phyloP scores from a whole-genome alignment of 2,329 filamentous ascomycete species.

The Tolypocladium inflatum region DNA sequence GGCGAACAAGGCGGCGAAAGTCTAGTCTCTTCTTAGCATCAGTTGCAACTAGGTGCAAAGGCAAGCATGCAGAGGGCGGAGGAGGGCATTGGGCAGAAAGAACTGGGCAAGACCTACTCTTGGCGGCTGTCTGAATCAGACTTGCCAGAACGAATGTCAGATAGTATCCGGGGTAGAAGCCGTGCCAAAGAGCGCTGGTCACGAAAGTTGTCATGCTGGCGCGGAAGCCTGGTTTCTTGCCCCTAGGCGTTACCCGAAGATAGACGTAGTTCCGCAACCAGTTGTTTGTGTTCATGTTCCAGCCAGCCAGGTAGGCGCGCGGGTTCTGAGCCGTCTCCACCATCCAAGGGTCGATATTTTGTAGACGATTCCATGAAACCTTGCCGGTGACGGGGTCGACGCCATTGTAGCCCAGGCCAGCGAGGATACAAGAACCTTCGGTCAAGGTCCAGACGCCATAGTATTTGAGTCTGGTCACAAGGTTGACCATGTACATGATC shows the following conservation, averaged over 20 bases:
- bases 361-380: constrained; percentile 77
- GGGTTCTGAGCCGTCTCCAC: constrained; percentile 91
- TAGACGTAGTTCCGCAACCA: constrained; percentile 97
- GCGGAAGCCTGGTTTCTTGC: constrained; percentile 92
- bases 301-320: constrained; percentile 80
- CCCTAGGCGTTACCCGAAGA: constrained; percentile 84
- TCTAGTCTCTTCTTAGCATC: constrained; percentile 39
- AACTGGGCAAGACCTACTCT: constrained; percentile 55
- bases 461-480: constrained; percentile 82
- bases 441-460: constrained; percentile 93
- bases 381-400: constrained; percentile 77
- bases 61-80: not conserved
- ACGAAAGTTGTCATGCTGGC: constrained; percentile 90
- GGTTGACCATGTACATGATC: constrained; percentile 72
- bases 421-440: constrained; percentile 88
- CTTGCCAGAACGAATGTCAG: constrained; percentile 81
- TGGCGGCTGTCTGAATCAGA: constrained; percentile 86
- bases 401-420: constrained; percentile 89
- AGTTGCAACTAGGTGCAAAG: not conserved
- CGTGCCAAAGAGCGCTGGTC: constrained; percentile 95
- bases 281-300: constrained; percentile 98
- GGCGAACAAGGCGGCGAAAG: constrained; percentile 78
- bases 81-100: not conserved
- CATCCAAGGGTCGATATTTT: constrained; percentile 78
- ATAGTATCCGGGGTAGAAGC: constrained; percentile 96